These are phyloP conservation scores for Handroanthus guayacan DNA, from an alignment of 257 asterid species.

Conservation along the genomic window DNA sequence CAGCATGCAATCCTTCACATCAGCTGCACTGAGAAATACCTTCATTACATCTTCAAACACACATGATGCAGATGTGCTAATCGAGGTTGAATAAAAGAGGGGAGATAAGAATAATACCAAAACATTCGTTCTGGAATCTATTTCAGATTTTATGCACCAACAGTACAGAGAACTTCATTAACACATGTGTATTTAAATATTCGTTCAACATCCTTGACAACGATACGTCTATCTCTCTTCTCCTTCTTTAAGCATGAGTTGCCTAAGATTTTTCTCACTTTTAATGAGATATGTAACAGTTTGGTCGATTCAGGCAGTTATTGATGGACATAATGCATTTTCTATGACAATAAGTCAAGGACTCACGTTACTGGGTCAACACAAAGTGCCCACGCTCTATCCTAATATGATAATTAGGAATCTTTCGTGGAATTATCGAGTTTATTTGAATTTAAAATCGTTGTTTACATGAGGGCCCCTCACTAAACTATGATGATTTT, in stretches of 20 bases:
- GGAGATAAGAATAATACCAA: not conserved
- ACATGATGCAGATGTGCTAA: conserved; percentile 2
- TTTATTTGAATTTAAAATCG: not conserved
- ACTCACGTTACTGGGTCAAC: not conserved
- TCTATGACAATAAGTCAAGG: not conserved
- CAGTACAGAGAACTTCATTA: not conserved
- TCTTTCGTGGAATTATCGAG: not conserved
- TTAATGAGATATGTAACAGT: not conserved
- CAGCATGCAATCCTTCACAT: conserved; percentile 78
- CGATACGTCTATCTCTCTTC: not conserved
- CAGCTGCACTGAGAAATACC: conserved; percentile 87
- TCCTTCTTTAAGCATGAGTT: not conserved
- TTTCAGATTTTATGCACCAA: conserved; percentile 18
- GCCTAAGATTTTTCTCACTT: not conserved
- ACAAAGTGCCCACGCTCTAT: not conserved
- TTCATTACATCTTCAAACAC: conserved; percentile 42
- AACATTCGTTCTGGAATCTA: not conserved
- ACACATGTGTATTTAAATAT: not conserved
- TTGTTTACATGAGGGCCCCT: not conserved
- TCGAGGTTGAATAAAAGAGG: not conserved
- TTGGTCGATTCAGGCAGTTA: not conserved
- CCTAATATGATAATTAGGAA: not conserved
- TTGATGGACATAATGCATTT: conserved; percentile 10
- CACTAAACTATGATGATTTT: not conserved
- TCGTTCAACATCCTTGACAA: not conserved